Evolutionary conservation across 768 basidiomycete species (phyloP), one percentile per base, ranked within the genome.

Genomic region (Favolaschia claudopus): DNA sequence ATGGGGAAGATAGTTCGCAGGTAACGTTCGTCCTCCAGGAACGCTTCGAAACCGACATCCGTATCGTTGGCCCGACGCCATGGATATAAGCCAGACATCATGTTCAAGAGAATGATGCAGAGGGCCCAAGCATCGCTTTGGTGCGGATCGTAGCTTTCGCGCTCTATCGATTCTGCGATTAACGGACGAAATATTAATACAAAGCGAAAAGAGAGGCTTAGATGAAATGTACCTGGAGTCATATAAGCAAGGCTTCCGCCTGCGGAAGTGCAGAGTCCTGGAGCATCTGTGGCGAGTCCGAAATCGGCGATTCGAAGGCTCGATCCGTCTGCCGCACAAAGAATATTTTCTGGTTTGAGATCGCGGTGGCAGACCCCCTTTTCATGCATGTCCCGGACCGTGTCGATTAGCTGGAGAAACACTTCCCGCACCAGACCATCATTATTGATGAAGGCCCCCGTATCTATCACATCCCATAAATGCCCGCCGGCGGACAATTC

Each of bases 271-370:
- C 65, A 69, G 19, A 60, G 43, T 14, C 46, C 25, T 29, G 29
- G 49, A 27, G 55, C 56, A 48, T 60, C 60, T 17, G 71, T 69
- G 5, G 72, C 67, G 17, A 85, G 69, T 10, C 84, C 84, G 77
- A 86, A 85, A 71, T 86, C 85, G 7, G 81, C 77, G 32, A 86
- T 65, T 57, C 77, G 76, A 37, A 85, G 73, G 42, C 67, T 62
- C 33, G 63, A 55, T 48, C 78, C 80, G 47, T 55, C 80, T 72
- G 50, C 73, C 67, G 58, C 75, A 67, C 91, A 85, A 65, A 91
- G 84, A 25, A 92, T 67, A 70, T 92, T 92, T 77, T 91, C 91
- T 1, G 90, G 90, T 74, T 92, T 61, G 8, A 55, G 38, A 33
- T 61, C 60, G 8, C 60, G 47, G 34, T 61, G 60, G 48, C 37